Base-by-base conservation (phyloP, 2,329 filamentous ascomycete species). In the Monilinia aucupariae region DNA sequence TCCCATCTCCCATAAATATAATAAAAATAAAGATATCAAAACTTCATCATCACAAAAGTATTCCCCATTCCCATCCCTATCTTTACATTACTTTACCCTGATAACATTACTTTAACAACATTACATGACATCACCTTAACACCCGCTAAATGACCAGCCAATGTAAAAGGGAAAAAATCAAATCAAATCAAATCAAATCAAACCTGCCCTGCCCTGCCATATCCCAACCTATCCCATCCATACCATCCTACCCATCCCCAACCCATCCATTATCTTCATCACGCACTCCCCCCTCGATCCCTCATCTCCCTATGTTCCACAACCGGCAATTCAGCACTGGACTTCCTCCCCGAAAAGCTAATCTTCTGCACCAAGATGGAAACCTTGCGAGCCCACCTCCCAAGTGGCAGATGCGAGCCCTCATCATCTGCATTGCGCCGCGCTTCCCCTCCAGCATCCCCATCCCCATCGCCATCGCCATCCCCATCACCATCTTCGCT, bases 281-380 rank as follows among this genome's bases (percentile, higher is more conserved):
- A 15, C 45, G 53, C 41, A 48, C 53, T 55, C 67, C 65, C 13
- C 65, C 39, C 39, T n/a, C 50, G 34, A 27, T 27, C 25, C n/a
- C 53, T 56, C 47, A 34, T 53, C 59, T 68, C 66, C 13, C 65
- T 62, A 53, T 68, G 66, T 53, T 67, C 66, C 45, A 67, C 61
- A 49, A 61, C 48, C 15, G 62, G 65, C 17, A 65, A 43, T 45
- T 68, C 65, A 3, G 50, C 25, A 37, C 65, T 66, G 13, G 39
- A 59, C 49, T 64, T 66, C 12, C 52, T 52, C 8, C 59, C 48
- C 12, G 54, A 27, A 41, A 34, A 41, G 4, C 41, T 65, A 13
- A 69, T 64, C 62, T 67, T 69, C 50, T 59, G 59, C 30, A 66
- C 66, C 10, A 66, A 50, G 37, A 65, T 32, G 27, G 59, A 64